Base-by-base conservation (phyloP, 352 stramenopile genomes). In the Globisporangium nagaii region DNA sequence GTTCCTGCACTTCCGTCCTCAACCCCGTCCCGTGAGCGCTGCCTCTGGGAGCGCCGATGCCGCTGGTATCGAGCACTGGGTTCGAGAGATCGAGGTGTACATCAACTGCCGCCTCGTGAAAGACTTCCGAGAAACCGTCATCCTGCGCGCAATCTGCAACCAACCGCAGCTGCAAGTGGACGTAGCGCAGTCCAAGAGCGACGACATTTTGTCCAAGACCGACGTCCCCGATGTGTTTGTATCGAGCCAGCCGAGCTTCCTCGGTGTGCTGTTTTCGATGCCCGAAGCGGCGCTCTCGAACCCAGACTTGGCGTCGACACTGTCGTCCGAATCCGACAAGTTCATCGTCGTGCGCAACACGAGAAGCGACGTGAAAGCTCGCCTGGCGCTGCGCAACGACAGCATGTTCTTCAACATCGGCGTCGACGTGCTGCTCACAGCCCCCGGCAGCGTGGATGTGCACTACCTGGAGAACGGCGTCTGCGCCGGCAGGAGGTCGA, bases 41-140 rank as follows among this genome's bases (percentile, higher is more conserved):
- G 30, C 45, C 15, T 5, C 5, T 42, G 22, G 56, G 56, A 24
- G 12, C 43, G 55, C 27, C 19, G 44, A 13, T 3, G 46, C 60
- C 19, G 37, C 53, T 12, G 44, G 56, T 5, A 46, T 53, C 20
- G 79, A 88, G 20, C 70, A 74, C 13, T 95, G 84, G 82, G 68
- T 77, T n/a, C 80, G 82, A 41, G 83, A 93, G 56, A 85, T 95
- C 35, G 84, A 95, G 57, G 79, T 93, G 17, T 95, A 95, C 45
- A 69, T 95, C 40, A 95, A 85, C 64, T 95, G 84, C 44, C 84
- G 84, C 35, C 67, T 95, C 15, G 84, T 95, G 28, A 93, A 93
- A 60, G 84, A 95, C 57, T 95, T 95, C 42, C 72, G 84, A 19
- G 84, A 95, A 62, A 95, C 80, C 0, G 84, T 95, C 0, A 71